Base-by-base conservation (phyloP, 2,329 filamentous ascomycete genomes). In the Aspergillus melleus region DNA sequence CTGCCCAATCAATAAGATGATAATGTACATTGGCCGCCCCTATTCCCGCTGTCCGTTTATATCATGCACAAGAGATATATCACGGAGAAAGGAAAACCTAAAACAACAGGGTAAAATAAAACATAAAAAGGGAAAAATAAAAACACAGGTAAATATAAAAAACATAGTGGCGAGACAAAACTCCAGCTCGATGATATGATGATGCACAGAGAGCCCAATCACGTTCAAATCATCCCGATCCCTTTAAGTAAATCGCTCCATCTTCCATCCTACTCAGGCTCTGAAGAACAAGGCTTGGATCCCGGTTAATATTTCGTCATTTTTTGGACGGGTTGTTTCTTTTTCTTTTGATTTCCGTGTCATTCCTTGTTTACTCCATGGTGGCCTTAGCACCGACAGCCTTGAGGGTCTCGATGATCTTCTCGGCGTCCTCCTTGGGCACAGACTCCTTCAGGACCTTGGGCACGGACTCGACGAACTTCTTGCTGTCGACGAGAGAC, bases 371-470 rank as follows among this genome's bases (percentile, higher is more conserved):
- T 82, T 91, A 98, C 78, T 99, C 95, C 91, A 99, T 95, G 65
- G 86, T 81, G 62, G 91, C 94, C 66, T 90, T 92, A 65, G 90
- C 95, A 66, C 95, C 95, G 63, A 99, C 82, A 68, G 86, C 93
- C 87, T 98, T 98, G 83, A 99, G 85, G 47, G 91, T 88, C 78
- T 91, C 91, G 61, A 99, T 87, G 74, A 99, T 97, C 89, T 99
- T 99, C 86, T 98, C 94, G 8, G 92, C 92, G 78, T 99, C 96
- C 74, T 99, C 95, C 87, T 99, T 99, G 65, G 94, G 90, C 68
- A 99, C 92, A 54, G 90, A 93, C 82, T 99, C 95, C 88, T 98
- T 98, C 91, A 99, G 91, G 79, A 91, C 83, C 89, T 99, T 99
- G 66, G 95, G 95, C 69, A 91, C 93, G 75, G 91, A 92, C 85